Percentiles rank a stretch among this genome's conserved stretches.
These are phyloP conservation scores for Pontederia paniculata DNA, from an alignment of 176 grass and related monocot species.

Conservation along the genomic window DNA sequence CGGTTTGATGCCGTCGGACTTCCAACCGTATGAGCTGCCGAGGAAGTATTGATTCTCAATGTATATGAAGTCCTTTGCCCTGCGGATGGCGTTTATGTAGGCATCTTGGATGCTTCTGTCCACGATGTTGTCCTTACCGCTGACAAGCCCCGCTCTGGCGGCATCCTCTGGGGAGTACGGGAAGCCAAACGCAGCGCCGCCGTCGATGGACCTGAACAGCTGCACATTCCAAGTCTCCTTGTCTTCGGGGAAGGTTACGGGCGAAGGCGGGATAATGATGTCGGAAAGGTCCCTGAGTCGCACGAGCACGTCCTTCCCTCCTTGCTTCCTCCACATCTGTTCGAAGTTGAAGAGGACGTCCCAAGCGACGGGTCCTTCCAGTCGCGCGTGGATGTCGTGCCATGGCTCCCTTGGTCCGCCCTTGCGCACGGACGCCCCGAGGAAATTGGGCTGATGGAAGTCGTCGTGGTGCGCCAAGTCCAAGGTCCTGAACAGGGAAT, in stretches of 20 bases:
- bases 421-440: slow-evolving; percentile 22
- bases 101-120: slow-evolving; percentile 81
- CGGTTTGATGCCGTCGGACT: slow-evolving; percentile 30
- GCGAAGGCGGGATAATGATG: slow-evolving; percentile 38
- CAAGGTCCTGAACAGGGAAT: slow-evolving; percentile 43
- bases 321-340: slow-evolving; percentile 59
- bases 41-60: slow-evolving; percentile 87
- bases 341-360: slow-evolving; percentile 69
- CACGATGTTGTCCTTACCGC: slow-evolving; percentile 70
- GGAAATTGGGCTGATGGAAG: slow-evolving; percentile 70
- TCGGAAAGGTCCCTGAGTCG: slow-evolving; percentile 37
- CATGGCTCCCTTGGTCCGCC: slow-evolving; percentile 60
- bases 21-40: slow-evolving; percentile 67
- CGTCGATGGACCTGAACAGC: slow-evolving; percentile 81
- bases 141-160: slow-evolving; percentile 46
- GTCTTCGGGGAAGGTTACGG: slow-evolving; percentile 36
- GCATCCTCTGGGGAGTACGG: slow-evolving; percentile 54
- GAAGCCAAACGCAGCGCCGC: slow-evolving; percentile 67
- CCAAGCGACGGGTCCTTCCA: slow-evolving; percentile 52
- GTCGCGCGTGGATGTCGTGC: slow-evolving; percentile 59
- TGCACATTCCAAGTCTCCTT: slow-evolving; percentile 60
- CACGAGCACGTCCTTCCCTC: slow-evolving; percentile 48
- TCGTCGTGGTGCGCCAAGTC: slow-evolving; percentile 32
- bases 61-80: slow-evolving; percentile 65
- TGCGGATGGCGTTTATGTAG: slow-evolving; percentile 56